Evolutionary conservation across 2,329 filamentous ascomycete species (phyloP).

Genomic region (Leptodontidium sp.): DNA sequence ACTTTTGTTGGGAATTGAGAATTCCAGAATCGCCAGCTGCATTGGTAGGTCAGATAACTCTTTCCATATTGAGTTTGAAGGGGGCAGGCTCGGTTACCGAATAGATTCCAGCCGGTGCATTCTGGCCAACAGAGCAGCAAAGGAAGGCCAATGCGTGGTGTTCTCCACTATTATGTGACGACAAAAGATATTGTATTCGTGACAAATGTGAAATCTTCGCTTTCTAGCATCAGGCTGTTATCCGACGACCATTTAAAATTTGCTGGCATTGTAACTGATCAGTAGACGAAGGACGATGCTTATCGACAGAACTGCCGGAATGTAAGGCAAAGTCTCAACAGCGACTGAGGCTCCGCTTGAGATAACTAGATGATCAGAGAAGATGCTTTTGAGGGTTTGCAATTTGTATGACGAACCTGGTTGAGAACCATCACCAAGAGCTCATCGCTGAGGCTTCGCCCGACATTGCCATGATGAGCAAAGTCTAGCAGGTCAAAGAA

Average conservation of each 20-base stretch:
- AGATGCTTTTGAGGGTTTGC: background rate
- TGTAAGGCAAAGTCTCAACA: constrained; percentile 7
- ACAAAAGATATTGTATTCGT: background rate
- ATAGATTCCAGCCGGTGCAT: constrained; percentile 2
- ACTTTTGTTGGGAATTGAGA: constrained; percentile 7
- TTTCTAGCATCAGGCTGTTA: background rate
- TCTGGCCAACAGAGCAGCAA: constrained; percentile 4
- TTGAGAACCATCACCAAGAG: constrained; percentile 13
- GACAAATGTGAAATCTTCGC: background rate
- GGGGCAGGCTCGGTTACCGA: background rate
- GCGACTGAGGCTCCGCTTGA: background rate
- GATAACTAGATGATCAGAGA: background rate
- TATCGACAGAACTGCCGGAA: constrained; percentile 1
- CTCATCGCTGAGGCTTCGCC: constrained; percentile 8
- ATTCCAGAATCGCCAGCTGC: constrained; percentile 9
- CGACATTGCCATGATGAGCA: background rate
- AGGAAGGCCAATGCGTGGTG: background rate
- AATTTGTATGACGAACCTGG: constrained; percentile 4
- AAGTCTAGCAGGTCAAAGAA: background rate
- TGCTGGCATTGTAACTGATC: background rate
- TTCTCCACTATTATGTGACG: background rate
- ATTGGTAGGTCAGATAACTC: background rate
- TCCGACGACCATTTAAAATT: background rate
- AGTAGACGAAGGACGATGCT: constrained; percentile 1
- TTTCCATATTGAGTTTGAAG: background rate